Evolutionary conservation across 2,329 filamentous ascomycete genomes (phyloP).

Genomic region (Arthroderma sp.): DNA sequence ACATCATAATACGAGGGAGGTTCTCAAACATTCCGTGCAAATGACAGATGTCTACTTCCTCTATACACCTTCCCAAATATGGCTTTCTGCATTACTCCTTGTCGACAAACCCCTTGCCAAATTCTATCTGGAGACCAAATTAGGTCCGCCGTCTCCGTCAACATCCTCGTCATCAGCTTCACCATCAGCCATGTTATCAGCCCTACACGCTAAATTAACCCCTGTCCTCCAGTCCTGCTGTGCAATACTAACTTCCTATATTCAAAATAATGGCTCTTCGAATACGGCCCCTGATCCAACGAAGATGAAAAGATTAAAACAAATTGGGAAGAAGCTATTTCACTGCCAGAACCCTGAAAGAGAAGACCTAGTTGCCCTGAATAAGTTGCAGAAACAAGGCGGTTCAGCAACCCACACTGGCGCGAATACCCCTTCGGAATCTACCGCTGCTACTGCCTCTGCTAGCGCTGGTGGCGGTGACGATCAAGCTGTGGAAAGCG

Average conservation of each 20-base stretch:
- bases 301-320: slow-evolving; percentile 32
- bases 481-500: slow-evolving; percentile 4
- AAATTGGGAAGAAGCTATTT: slow-evolving; percentile 39
- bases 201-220: slow-evolving; percentile 29
- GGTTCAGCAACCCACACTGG: background rate
- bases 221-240: slow-evolving; percentile 30
- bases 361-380: slow-evolving; percentile 28
- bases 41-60: slow-evolving; percentile 96
- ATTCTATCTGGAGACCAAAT: slow-evolving; percentile 36
- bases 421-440: background rate
- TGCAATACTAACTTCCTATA: slow-evolving; percentile 30
- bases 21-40: slow-evolving; percentile 67
- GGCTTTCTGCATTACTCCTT: slow-evolving; percentile 67
- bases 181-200: slow-evolving; percentile 16
- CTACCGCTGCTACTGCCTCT: background rate
- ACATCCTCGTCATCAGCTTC: slow-evolving; percentile 5
- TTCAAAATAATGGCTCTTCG: slow-evolving; percentile 8
- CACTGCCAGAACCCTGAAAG: slow-evolving; percentile 41
- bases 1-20: slow-evolving; percentile 59
- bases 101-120: slow-evolving; percentile 48
- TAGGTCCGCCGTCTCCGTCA: slow-evolving; percentile 20
- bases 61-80: slow-evolving; percentile 88
- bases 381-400: slow-evolving; percentile 30
- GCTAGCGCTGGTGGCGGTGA: slow-evolving; percentile 22
- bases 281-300: slow-evolving; percentile 19